phyloP scores from a whole-genome alignment of 1,139 yeast genomes.

The Candida frijolesensis region DNA sequence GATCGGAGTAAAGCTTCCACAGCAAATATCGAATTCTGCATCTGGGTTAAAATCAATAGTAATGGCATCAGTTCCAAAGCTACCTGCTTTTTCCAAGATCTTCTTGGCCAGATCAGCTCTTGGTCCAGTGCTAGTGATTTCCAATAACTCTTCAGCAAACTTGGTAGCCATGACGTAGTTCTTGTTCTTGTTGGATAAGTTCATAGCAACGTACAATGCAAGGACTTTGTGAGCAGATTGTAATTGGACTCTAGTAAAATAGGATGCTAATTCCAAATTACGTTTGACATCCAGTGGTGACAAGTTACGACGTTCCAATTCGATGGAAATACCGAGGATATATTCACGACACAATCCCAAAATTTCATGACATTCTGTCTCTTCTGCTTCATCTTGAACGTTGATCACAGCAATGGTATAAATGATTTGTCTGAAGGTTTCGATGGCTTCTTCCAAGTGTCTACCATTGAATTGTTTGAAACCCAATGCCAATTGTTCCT shows the following conservation, averaged over 20 bases:
- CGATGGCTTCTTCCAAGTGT: constrained; percentile 79
- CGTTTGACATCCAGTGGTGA: constrained; percentile 75
- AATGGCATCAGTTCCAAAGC: constrained; percentile 79
- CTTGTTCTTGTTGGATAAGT: constrained; percentile 83
- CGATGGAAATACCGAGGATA: constrained; percentile 88
- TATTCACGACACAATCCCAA: constrained; percentile 83
- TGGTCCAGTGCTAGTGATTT: constrained; percentile 67
- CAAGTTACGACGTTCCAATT: constrained; percentile 80
- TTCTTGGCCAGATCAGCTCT: constrained; percentile 89
- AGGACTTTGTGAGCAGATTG: constrained; percentile 82
- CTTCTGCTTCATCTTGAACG: constrained; percentile 75
- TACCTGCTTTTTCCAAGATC: constrained; percentile 77
- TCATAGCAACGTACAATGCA: constrained; percentile 95
- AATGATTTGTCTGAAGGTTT: constrained; percentile 74
- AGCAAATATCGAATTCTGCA: constrained; percentile 89
- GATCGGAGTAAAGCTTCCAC: constrained; percentile 84
- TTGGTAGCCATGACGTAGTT: constrained; percentile 87
- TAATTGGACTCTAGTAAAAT: constrained; percentile 83
- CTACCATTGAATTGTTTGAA: constrained; percentile 83
- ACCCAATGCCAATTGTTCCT: constrained; percentile 68
- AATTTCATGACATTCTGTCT: constrained; percentile 71
- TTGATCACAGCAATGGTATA: constrained; percentile 74
- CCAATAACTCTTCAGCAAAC: constrained; percentile 83
- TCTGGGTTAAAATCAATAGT: constrained; percentile 91
- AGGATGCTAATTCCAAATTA: constrained; percentile 91